Base-by-base conservation (phyloP, 345 rosid genomes). In the Dimocarpus longan region DNA sequence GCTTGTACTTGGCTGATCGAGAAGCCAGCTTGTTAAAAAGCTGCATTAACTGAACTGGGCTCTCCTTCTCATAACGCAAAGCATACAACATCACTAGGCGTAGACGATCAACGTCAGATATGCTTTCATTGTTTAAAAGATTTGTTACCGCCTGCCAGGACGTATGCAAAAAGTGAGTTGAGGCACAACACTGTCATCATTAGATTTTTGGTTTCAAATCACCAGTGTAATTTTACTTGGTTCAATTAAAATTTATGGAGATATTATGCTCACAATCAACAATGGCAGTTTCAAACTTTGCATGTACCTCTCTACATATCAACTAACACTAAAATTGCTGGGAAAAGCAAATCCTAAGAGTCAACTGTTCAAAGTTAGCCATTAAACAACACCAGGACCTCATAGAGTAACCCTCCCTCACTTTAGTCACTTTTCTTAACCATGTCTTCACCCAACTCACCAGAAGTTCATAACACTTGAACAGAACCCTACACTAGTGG, bases 31-130 rank as follows among this genome's bases (percentile, higher is more conserved):
- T 96, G 88, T 94, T 96, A 81, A 94, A 91, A 67, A 96, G 92
- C 86, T 96, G 99, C 99, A 96, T 96, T 83, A 96, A 81, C 76
- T 96, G 98, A 78, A 96, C 98, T 39, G 98, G 93, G 77, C 95
- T 94, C 81, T 96, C 99, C 86, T 96, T 96, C 93, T 96, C 99
- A 80, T 91, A 96, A 50, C 97, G 97, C 83, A 96, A 79, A 78
- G 99, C 99, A 90, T 93, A 96, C 79, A 96, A 62, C 97, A 93
- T 93, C 43, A 96, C 98, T 79, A 96, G 83, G 71, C 97, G 92
- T 42, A 96, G 88, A 50, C 91, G 86, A 82, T 94, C 99, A 43
- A 96, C 84, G 79, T 94, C 98, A 79, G 98, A 90, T 65, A 94
- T 83, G 79, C 88, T 91, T 72, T 96, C 99, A 83, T 94, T 92